Base-by-base conservation (phyloP, 495 filamentous ascomycete genomes). In the Amniculicola lignicola region DNA sequence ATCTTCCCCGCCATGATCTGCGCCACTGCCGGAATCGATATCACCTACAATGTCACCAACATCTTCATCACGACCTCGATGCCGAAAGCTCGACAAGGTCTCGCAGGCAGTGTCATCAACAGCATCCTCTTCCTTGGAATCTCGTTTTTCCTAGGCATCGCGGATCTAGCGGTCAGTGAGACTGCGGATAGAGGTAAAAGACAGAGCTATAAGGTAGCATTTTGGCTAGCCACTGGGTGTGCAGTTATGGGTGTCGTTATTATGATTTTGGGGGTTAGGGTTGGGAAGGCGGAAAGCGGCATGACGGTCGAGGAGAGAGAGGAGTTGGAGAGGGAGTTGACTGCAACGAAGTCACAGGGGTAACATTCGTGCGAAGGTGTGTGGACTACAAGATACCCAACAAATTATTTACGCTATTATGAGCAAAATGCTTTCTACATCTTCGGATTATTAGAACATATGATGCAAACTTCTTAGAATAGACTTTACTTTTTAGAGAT, bases 1-100 rank as follows among this genome's bases (percentile, higher is more conserved):
- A 76, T 93, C 18, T 89, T 94, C 64, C 88, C 90, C 0, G 73
- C 87, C 21, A 95, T 94, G 90, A 70, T 92, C 21, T 84, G 83
- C 58, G 84, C 81, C 2, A 95, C 90, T 0, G 73, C 91, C 29
- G 90, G 86, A 4, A 85, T 94, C 40, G 90, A 95, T 62, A 83
- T 93, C 54, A 87, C 82, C 22, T 95, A 85, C 75, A 90, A 88
- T 61, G 75, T 95, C 6, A 80, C 86, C 31, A 93, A 90, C 63
- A 82, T 95, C 40, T 94, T 93, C 67, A 58, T 65, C 38, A 66
- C 63, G 5, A 67, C 62, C 7, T 41, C 23, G 4, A 51, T 93
- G 61, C 85, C 88, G 0, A 76, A 78, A 33, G 73, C 77, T 7
- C 77, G 80, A 35, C 90, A 95, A 67, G 88, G 87, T 0, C 74